Evolutionary conservation across 2,329 filamentous ascomycete species (phyloP).

Genomic region (Diaporthe sp.): DNA sequence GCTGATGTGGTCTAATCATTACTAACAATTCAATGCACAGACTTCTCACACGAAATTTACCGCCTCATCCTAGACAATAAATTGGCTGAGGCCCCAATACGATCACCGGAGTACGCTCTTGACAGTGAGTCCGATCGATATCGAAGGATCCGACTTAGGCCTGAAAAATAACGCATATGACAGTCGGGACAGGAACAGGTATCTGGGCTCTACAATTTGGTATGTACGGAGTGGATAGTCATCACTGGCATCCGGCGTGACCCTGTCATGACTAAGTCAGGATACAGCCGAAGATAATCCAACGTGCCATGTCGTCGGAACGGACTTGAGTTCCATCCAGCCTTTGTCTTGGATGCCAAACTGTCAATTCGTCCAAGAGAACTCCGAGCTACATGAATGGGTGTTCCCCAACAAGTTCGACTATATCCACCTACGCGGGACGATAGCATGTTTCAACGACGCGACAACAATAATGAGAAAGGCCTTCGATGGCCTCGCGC

Average conservation of each 20-base stretch:
- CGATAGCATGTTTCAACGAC: constrained; percentile 26
- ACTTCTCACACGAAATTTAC: constrained; percentile 18
- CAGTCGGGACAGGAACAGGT: constrained; percentile 27
- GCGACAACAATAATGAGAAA: constrained; percentile 17
- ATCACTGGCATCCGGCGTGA: no score
- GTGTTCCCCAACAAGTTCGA: constrained; percentile 19
- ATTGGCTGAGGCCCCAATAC: constrained; percentile 11
- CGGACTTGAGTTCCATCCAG: constrained; percentile 12
- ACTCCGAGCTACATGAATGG: neutral
- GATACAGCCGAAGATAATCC: constrained; percentile 20
- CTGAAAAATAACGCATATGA: neutral
- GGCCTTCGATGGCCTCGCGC: constrained; percentile 20
- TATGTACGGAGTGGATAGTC: neutral
- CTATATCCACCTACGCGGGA: constrained; percentile 26
- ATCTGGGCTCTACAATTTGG: constrained; percentile 26
- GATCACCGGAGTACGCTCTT: constrained; percentile 12
- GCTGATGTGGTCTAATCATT: neutral
- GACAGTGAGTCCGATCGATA: neutral
- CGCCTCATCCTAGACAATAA: constrained; percentile 17
- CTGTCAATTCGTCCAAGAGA: constrained; percentile 27
- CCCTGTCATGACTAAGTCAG: neutral
- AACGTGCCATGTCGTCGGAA: constrained; percentile 17
- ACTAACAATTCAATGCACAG: neutral
- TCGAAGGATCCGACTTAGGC: neutral
- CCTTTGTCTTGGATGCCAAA: constrained; percentile 28